Evolutionary conservation across 2,329 filamentous ascomycete species (phyloP).

Genomic region (Paraconiothyrium brasiliense): DNA sequence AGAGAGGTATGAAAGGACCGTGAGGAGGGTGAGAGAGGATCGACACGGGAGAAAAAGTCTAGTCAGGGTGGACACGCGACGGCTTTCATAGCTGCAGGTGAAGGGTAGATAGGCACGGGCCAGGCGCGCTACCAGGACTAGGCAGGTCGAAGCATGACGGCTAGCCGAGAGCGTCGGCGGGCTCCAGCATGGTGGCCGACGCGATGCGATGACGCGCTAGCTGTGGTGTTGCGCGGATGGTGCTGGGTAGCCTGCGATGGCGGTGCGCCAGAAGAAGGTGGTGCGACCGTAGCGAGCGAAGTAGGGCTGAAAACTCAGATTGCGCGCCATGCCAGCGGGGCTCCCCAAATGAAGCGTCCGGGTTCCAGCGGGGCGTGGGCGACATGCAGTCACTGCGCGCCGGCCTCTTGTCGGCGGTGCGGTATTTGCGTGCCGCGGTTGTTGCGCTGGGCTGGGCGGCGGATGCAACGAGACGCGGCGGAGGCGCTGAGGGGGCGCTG

Average conservation of each 20-base stretch:
- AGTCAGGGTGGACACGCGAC: slow-evolving; percentile 29
- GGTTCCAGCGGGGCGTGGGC: neutral
- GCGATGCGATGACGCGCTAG: slow-evolving; percentile 13
- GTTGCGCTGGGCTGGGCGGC: slow-evolving; percentile 1
- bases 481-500: neutral
- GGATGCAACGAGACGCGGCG: neutral
- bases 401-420: slow-evolving; percentile 12
- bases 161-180: slow-evolving; percentile 21
- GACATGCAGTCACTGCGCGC: neutral
- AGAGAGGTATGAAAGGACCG: slow-evolving; percentile 23
- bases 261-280: neutral
- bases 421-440: neutral
- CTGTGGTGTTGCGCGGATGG: neutral
- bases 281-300: neutral
- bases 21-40: slow-evolving; percentile 1
- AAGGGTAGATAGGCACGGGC: slow-evolving; percentile 36
- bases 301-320: slow-evolving; percentile 13
- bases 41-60: slow-evolving; percentile 6
- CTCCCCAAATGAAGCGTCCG: neutral
- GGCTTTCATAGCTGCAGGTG: slow-evolving; percentile 40
- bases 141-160: slow-evolving; percentile 29
- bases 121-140: slow-evolving; percentile 29
- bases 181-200: slow-evolving; percentile 24
- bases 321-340: slow-evolving; percentile 4
- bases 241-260: neutral